These are phyloP conservation scores for Chaetomium sp. DNA, from an alignment of 2,329 filamentous ascomycete genomes.

Conservation along the genomic window DNA sequence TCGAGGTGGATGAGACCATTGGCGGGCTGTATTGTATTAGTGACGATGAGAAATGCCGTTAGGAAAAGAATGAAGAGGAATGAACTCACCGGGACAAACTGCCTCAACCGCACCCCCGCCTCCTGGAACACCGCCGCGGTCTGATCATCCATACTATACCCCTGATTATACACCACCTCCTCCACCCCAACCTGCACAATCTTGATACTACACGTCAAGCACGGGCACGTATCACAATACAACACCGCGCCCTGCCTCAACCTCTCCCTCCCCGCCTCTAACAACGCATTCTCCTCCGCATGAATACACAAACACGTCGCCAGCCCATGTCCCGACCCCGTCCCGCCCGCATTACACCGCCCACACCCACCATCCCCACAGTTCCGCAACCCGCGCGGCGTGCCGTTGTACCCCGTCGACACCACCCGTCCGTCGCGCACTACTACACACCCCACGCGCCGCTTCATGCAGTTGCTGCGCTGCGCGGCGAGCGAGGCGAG, in stretches of 20 bases:
- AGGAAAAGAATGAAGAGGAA: not conserved
- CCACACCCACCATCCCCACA: conserved; percentile 88
- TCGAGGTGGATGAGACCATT: conserved; percentile 19
- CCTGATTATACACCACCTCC: conserved; percentile 90
- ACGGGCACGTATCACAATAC: conserved; percentile 96
- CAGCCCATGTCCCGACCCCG: conserved; percentile 61
- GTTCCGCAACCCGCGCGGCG: conserved; percentile 81
- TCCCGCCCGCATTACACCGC: conserved; percentile 71
- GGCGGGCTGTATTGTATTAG: conserved; percentile 11
- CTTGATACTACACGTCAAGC: conserved; percentile 96
- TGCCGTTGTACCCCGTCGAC: conserved; percentile 95
- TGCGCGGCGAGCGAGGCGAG: conserved; percentile 87
- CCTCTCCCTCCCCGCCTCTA: conserved; percentile 88
- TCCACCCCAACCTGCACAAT: conserved; percentile 93
- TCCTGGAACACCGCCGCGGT: conserved; percentile 76
- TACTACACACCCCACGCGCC: conserved; percentile 88
- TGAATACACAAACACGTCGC: conserved; percentile 94
- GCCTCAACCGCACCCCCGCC: conserved; percentile 76
- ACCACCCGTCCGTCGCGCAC: conserved; percentile 82
- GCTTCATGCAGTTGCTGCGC: conserved; percentile 96
- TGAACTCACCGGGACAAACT: conserved; percentile 72
- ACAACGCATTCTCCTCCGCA: conserved; percentile 91
- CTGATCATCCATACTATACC: conserved; percentile 88
- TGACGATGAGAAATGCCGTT: not conserved
- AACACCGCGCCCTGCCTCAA: conserved; percentile 76